These are phyloP conservation scores for Colletotrichum sp. DNA, from an alignment of 2,329 filamentous ascomycete species.

Conservation along the genomic window DNA sequence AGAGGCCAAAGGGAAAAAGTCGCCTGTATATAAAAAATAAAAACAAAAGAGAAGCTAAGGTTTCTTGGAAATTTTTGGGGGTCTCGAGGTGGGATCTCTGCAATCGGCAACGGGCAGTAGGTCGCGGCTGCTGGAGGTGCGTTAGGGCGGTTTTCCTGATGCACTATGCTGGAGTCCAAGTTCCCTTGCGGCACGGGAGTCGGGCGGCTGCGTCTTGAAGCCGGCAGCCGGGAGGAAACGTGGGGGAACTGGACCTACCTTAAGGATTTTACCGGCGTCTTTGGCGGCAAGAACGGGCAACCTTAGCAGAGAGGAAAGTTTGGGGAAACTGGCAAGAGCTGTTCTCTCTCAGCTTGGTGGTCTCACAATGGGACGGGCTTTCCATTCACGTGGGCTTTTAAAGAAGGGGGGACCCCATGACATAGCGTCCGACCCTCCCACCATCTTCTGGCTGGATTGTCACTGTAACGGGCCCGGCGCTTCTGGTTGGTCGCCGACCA, in stretches of 20 bases:
- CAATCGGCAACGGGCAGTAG: background rate
- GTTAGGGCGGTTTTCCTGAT: conserved; percentile 5
- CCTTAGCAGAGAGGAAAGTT: background rate
- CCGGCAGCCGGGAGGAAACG: background rate
- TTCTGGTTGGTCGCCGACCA: conserved; percentile 11
- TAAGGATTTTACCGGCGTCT: background rate
- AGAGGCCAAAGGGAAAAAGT: background rate
- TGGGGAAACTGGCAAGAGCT: background rate
- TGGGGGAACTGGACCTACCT: background rate
- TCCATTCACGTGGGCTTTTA: background rate
- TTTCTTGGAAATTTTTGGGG: background rate
- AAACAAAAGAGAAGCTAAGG: background rate
- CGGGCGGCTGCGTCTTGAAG: background rate
- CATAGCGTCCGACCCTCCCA: background rate
- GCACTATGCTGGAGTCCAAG: background rate
- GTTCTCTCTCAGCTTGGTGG: background rate
- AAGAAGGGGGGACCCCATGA: background rate
- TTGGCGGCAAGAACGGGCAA: background rate
- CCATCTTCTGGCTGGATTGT: background rate
- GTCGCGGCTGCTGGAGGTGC: background rate
- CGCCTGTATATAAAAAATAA: background rate
- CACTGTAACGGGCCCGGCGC: background rate
- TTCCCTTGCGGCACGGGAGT: background rate
- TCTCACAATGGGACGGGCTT: background rate
- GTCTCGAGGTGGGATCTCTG: background rate